Base-by-base conservation (phyloP, 192 early-diverging fungal genomes). In the Jimgerdemannia flammicorona region DNA sequence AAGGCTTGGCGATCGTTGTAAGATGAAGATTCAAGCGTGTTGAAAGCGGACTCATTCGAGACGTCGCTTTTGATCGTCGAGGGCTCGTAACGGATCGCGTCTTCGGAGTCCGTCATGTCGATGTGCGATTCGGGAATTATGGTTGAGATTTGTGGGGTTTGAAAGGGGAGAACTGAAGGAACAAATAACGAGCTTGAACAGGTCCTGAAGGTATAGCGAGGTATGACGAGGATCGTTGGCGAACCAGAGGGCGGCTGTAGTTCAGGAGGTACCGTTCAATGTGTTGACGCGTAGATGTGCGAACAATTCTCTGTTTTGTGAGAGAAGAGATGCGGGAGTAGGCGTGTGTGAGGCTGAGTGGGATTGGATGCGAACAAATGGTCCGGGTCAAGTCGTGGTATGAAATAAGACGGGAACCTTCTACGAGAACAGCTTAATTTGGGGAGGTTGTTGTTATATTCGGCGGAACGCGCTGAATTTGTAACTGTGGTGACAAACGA, bases 101-200 rank as follows among this genome's bases (percentile, higher is more conserved):
- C 68, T 42, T 69, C 68, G 68, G 40, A 40, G 4, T 69, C 43
- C 43, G 40, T 69, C 68, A 69, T 4, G 40, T 69, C 76, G 71
- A 78, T 77, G 74, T 76, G 78, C 66, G 70, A 67, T 64, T 44
- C 67, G 54, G 43, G 39, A 64, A 64, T 14, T 59, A 4, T 70
- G 10, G 54, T n/a, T 40, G 66, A 11, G 19, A n/a, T 42, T 43
- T 6, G 10, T 59, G 49, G 14, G 49, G 49, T 29, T 29, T 29
- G 29, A 29, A 29, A 29, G 29, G 29, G 29, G 29, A 29, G 29
- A 29, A 29, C 29, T 29, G 29, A 29, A 14, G 8, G 49, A 59
- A 14, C 49, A 59, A 59, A 59, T 10, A 59, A 59, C 6, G 2
- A 59, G 14, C 6, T 59, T 59, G 49, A 14, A 14, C 49, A 29